Conservation (phyloP, 148 eudicot species). For the Fagopyrum tataricum region DNA sequence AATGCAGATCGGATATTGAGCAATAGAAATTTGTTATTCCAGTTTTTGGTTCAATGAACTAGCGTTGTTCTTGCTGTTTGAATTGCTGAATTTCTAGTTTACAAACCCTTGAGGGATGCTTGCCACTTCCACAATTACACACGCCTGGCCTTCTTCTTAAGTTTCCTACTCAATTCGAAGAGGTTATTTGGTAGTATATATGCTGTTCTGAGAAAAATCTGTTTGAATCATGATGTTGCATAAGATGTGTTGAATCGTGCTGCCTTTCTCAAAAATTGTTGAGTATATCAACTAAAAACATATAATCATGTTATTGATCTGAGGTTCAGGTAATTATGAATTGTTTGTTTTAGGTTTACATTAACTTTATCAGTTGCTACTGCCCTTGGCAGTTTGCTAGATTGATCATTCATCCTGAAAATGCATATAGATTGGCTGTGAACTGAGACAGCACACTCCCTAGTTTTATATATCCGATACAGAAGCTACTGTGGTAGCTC, state of each 20-base stretch:
- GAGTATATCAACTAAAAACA: background rate
- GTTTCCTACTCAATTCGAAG: background rate
- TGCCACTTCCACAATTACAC: background rate
- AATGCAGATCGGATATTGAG: slow-evolving; percentile 3
- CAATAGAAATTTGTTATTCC: slow-evolving; percentile 1
- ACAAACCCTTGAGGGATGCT: background rate
- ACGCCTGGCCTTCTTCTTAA: background rate
- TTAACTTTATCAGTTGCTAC: background rate
- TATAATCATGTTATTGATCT: background rate
- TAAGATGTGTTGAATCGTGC: background rate
- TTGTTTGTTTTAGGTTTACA: background rate
- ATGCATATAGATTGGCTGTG: background rate
- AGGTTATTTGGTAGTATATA: background rate
- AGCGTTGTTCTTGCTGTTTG: slow-evolving; percentile 2
- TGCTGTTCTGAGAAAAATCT: background rate
- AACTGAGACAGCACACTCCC: background rate
- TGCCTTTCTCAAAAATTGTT: background rate
- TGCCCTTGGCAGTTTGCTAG: background rate
- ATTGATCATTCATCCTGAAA: background rate
- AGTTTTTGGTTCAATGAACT: background rate
- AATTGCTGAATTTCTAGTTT: background rate
- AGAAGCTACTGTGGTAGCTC: background rate
- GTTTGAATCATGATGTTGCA: background rate
- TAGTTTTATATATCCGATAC: background rate
- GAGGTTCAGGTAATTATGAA: background rate